A percentile compares a stretch with the other conserved stretches of the same genome.
Evolutionary conservation across 352 stramenopile genomes (phyloP).

Genomic region (Blastocystis sp.): DNA sequence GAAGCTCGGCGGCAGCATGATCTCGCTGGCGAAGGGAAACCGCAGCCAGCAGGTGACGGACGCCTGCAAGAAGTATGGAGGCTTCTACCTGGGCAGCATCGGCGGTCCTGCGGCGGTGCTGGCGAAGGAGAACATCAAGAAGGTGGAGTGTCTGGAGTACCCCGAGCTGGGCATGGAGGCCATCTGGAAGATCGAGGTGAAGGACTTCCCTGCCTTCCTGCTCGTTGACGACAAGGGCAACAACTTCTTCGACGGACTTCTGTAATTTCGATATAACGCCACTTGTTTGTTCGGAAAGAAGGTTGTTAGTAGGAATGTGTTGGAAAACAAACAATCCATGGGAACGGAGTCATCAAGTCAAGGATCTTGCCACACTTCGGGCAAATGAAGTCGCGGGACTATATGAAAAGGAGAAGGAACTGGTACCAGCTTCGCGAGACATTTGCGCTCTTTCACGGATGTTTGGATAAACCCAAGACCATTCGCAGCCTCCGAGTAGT

Average conservation of each 20-base stretch:
- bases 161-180: conserved; percentile 80
- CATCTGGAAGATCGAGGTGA: conserved; percentile 79
- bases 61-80: conserved; percentile 76
- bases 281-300: neutral
- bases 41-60: conserved; percentile 71
- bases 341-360: neutral
- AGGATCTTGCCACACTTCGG: neutral
- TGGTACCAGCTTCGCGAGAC: neutral
- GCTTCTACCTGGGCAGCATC: conserved; percentile 78
- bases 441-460: neutral
- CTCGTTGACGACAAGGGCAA: conserved; percentile 78
- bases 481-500: neutral
- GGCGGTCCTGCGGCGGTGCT: conserved; percentile 75
- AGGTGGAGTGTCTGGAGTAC: conserved; percentile 76
- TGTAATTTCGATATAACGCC: neutral
- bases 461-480: conserved; percentile 27
- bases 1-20: conserved; percentile 70
- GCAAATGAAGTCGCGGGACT: neutral
- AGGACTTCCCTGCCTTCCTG: conserved; percentile 79
- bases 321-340: neutral
- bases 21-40: conserved; percentile 79
- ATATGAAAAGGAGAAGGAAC: neutral
- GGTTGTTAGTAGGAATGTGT: neutral
- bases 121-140: conserved; percentile 77
- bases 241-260: conserved; percentile 68